A percentile compares a stretch with the other conserved stretches of the same genome.
Evolutionary conservation across 805 yeast species (phyloP).

Genomic region (Saccharomyces eubayanus): DNA sequence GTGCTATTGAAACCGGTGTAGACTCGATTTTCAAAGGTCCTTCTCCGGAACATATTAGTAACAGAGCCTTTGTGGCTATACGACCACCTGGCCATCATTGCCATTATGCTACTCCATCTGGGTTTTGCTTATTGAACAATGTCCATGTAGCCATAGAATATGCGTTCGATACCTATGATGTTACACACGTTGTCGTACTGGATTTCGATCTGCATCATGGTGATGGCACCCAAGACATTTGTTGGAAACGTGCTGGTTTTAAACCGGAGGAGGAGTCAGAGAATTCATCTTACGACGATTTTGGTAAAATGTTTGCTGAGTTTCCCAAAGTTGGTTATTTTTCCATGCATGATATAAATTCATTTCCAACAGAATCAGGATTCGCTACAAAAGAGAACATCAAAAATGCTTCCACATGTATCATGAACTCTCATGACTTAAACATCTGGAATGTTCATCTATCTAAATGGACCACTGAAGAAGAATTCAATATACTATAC

Average conservation of each 20-base stretch:
- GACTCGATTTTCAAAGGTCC: conserved; percentile 41
- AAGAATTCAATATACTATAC: conserved; percentile 58
- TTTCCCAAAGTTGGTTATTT: conserved; percentile 69
- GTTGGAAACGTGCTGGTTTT: conserved; percentile 61
- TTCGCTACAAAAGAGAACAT: conserved; percentile 65
- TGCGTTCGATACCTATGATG: conserved; percentile 51
- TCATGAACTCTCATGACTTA: conserved; percentile 64
- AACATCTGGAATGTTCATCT: conserved; percentile 81
- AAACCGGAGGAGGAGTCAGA: conserved; percentile 24
- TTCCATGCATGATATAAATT: conserved; percentile 76
- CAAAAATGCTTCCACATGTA: conserved; percentile 69
- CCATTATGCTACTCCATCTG: conserved; percentile 75
- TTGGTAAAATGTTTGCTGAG: conserved; percentile 34
- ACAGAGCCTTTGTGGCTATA: conserved; percentile 55
- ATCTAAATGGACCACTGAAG: conserved; percentile 52
- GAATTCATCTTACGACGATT: conserved; percentile 36
- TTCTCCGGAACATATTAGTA: conserved; percentile 29
- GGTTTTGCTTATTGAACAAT: conserved; percentile 74
- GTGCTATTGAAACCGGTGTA: conserved; percentile 64
- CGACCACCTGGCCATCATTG: conserved; percentile 88
- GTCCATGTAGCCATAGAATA: conserved; percentile 77
- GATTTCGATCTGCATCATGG: conserved; percentile 87
- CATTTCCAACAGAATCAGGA: conserved; percentile 77
- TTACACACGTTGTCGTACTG: conserved; percentile 72
- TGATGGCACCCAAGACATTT: conserved; percentile 80